Evolutionary conservation across 768 basidiomycete species (phyloP), one percentile per base, ranked within the genome.

Genomic region (Clitopilus hobsonii): DNA sequence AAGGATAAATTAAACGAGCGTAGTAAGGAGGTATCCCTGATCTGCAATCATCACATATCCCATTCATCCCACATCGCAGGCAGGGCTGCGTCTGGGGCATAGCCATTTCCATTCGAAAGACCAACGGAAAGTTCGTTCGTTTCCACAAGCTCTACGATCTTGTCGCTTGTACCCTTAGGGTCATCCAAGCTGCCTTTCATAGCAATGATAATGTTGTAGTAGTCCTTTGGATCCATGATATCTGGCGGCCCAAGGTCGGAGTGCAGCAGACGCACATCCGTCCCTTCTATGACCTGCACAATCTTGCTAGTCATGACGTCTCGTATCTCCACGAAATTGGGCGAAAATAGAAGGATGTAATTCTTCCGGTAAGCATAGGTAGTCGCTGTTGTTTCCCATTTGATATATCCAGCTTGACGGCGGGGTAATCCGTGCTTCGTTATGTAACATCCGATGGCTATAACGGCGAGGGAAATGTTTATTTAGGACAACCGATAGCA

Each of bases 281-380:
- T 60, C 0, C 78, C 90, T 62, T 90, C 87, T 41, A 93, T 83
- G n/a, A 91, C 88, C 68, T 94, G 91, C n/a, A 85, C 81, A 18
- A 94, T 81, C 51, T 80, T 69, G 3, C 88, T 85, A 1, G 85
- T 86, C 13, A 73, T 68, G 24, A 83, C 70, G 56, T 82, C 74
- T 54, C 91, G 82, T 24, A 93, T 73, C 66, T 94, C 91, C 62
- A 94, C 76, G 66, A 89, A 93, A 54, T 83, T 78, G 14, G 81
- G 62, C 6, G 88, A 90, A 70, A 93, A 82, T 26, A 94, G 80
- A 18, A 94, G 74, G 59, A 93, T 57, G 61, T 90, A 79, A 5
- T 74, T 75, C 7, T 80, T 79, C 13, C 88, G 83, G 45, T 80
- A 68, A 8, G 84, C 80, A 62, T 78, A 93, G 1, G 86, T 74